Evolutionary conservation across 768 basidiomycete species (phyloP).

Genomic region (Hericium coralloides): DNA sequence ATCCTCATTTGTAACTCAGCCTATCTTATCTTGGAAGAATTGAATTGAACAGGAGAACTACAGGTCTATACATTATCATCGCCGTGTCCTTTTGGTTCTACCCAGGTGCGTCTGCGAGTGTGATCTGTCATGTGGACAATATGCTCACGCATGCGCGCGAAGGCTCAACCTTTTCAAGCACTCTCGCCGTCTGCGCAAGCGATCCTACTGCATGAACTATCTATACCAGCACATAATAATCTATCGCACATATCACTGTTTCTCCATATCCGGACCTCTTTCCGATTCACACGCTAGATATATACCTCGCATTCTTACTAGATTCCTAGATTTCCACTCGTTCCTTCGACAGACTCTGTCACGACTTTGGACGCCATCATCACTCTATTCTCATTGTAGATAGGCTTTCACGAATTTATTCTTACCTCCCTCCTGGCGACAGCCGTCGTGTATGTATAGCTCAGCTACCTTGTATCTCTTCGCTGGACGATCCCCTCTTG

Average conservation of each 20-base stretch:
- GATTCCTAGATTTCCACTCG: not conserved
- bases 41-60: not conserved
- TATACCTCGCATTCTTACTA: not conserved
- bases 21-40: not conserved
- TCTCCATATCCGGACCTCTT: not conserved
- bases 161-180: slow-evolving; percentile 22
- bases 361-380: no score
- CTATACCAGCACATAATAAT: not conserved
- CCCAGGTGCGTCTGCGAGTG: slow-evolving; percentile 20
- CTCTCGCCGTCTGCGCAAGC: slow-evolving; percentile 18
- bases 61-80: slow-evolving; percentile 48
- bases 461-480: not conserved
- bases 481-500: not conserved
- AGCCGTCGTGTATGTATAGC: not conserved
- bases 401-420: not conserved
- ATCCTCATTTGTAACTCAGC: slow-evolving; percentile 54
- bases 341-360: no score
- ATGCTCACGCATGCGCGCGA: not conserved
- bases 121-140: not conserved
- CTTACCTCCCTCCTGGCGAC: not conserved
- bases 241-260: not conserved
- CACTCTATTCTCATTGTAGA: no score
- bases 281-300: not conserved
- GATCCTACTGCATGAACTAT: slow-evolving; percentile 1
- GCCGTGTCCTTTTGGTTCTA: slow-evolving; percentile 48